A percentile compares a stretch with the other conserved stretches of the same genome.
Evolutionary conservation across 164 flowering plant species (phyloP).

Genomic region (Piper longum): DNA sequence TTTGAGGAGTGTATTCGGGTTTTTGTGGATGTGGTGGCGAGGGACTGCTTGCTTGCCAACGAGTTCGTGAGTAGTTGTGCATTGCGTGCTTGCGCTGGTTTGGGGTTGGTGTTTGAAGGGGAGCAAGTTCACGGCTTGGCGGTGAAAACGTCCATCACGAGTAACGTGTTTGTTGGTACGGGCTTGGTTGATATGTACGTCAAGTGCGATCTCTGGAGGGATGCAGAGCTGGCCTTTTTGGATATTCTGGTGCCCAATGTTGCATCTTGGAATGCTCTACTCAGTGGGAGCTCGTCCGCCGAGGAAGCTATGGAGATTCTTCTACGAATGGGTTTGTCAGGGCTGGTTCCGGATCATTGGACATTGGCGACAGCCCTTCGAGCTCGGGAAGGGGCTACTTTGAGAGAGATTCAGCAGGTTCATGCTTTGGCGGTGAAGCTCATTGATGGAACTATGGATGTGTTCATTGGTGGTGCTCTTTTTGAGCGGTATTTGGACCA

Average conservation of each 20-base stretch:
- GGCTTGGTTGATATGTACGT: constrained; percentile 15
- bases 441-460: constrained; percentile 9
- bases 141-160: constrained; percentile 7
- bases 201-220: constrained; percentile 7
- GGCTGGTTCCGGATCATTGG: constrained; percentile 14
- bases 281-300: constrained; percentile 11
- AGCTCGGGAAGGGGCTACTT: constrained; percentile 8
- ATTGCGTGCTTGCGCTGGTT: constrained; percentile 10
- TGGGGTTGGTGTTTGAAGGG: constrained; percentile 5
- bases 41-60: constrained; percentile 4
- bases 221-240: constrained; percentile 11
- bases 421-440: constrained; percentile 13
- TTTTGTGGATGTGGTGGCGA: constrained; percentile 7
- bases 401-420: constrained; percentile 10
- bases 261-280: constrained; percentile 19
- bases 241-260: constrained; percentile 10
- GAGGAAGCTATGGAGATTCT: constrained; percentile 8
- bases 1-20: constrained; percentile 11
- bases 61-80: constrained; percentile 12
- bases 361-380: constrained; percentile 16
- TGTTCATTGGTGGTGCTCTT: constrained; percentile 16
- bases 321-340: constrained; percentile 9
- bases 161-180: constrained; percentile 18
- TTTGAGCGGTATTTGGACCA: constrained; percentile 10
- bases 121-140: constrained; percentile 13